Evolutionary conservation across 202 grass and related monocot genomes (phyloP).

Genomic region (Cymbopogon flexuosus): DNA sequence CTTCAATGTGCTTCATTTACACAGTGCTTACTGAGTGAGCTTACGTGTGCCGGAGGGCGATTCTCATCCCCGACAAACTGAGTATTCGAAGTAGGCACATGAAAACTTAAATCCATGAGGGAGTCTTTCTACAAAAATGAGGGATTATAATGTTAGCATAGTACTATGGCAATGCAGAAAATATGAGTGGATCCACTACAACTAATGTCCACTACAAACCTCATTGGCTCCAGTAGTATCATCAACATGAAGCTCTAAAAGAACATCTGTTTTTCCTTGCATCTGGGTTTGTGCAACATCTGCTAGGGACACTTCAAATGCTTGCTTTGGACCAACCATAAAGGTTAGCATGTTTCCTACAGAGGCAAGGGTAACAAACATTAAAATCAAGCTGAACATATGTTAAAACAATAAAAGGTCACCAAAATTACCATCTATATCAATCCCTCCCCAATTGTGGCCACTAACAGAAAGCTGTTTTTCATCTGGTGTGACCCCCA

Average conservation of each 20-base stretch:
- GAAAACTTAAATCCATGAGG: constrained; percentile 96
- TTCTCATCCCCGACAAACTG: constrained; percentile 85
- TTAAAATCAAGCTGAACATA: constrained; percentile 22
- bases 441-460: constrained; percentile 83
- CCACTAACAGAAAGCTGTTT: constrained; percentile 89
- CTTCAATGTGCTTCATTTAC: constrained; percentile 20
- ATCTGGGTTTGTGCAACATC: constrained; percentile 93
- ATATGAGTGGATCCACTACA: background rate
- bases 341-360: constrained; percentile 86
- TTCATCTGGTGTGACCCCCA: constrained; percentile 72
- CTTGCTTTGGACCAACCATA: constrained; percentile 79
- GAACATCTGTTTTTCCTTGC: constrained; percentile 98
- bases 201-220: constrained; percentile 33
- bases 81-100: constrained; percentile 83
- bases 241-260: constrained; percentile 93
- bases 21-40: constrained; percentile 15
- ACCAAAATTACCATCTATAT: constrained; percentile 58
- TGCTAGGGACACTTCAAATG: constrained; percentile 90
- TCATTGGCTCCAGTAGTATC: constrained; percentile 97
- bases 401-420: constrained; percentile 18
- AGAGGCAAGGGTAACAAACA: constrained; percentile 20
- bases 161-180: constrained; percentile 1
- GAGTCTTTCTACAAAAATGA: constrained; percentile 79
- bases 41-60: constrained; percentile 73
- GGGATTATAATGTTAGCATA: constrained; percentile 26